Evolutionary conservation across 2,329 filamentous ascomycete species (phyloP).

Genomic region (Xenoacremonium recifei): DNA sequence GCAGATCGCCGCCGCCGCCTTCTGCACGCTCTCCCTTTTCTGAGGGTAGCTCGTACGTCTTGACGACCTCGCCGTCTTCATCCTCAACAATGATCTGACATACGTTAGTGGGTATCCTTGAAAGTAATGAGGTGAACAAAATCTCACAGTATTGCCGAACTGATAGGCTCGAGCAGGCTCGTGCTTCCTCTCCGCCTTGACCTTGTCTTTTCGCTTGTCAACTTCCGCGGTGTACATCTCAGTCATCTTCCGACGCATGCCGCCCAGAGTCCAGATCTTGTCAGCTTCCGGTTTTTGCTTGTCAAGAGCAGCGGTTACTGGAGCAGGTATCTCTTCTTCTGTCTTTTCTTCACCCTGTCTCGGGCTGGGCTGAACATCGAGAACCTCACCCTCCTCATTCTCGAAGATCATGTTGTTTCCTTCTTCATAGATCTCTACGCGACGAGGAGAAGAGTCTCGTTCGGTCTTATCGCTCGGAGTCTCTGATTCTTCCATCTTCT

Average conservation of each 20-base stretch:
- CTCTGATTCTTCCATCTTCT: slow-evolving; percentile 21
- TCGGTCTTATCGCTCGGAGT: slow-evolving; percentile 13
- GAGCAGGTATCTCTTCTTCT: slow-evolving; percentile 15
- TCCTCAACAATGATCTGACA: slow-evolving; percentile 79
- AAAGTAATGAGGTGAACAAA: background rate
- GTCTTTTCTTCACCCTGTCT: slow-evolving; percentile 2
- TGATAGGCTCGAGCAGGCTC: slow-evolving; percentile 82
- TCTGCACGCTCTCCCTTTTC: slow-evolving; percentile 39
- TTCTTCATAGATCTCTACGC: slow-evolving; percentile 74
- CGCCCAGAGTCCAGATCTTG: slow-evolving; percentile 33
- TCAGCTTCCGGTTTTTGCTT: slow-evolving; percentile 15
- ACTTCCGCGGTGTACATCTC: slow-evolving; percentile 60
- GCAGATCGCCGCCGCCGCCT: slow-evolving; percentile 33
- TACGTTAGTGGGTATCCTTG: slow-evolving; percentile 25
- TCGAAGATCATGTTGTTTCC: slow-evolving; percentile 78
- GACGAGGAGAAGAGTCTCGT: slow-evolving; percentile 25
- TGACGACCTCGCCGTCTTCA: slow-evolving; percentile 81
- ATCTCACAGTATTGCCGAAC: slow-evolving; percentile 72
- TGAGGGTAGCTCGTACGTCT: slow-evolving; percentile 73
- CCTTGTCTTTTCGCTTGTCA: slow-evolving; percentile 60
- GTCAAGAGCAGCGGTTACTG: slow-evolving; percentile 12
- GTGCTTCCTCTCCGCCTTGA: slow-evolving; percentile 57
- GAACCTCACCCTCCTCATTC: slow-evolving; percentile 81
- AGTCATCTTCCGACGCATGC: slow-evolving; percentile 49
- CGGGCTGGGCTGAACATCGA: slow-evolving; percentile 55